Percentiles rank a stretch among this genome's conserved stretches.
These are phyloP conservation scores for Suillus hirtellus DNA, from an alignment of 768 basidiomycete genomes.

Conservation along the genomic window DNA sequence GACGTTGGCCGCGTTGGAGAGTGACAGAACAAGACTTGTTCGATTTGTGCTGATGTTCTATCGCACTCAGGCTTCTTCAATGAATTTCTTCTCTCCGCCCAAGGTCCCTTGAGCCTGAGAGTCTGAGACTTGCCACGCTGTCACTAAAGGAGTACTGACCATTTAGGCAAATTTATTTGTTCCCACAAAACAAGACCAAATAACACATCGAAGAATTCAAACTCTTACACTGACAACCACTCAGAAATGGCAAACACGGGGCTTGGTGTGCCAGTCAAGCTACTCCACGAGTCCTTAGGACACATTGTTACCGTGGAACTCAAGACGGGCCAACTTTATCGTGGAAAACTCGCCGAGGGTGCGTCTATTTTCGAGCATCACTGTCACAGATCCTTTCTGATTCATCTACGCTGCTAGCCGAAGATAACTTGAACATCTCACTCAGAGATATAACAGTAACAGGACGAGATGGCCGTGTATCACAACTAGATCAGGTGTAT, in stretches of 20 bases:
- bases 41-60: no score
- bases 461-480: constrained; percentile 95
- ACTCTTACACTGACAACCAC: constrained; percentile 18
- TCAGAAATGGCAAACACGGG: constrained; percentile 48
- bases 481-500: constrained; percentile 98
- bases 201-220: constrained; percentile 19
- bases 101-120: no score
- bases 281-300: constrained; percentile 94
- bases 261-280: constrained; percentile 93
- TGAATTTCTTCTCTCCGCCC: not conserved
- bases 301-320: constrained; percentile 98
- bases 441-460: constrained; percentile 97
- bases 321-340: constrained; percentile 95
- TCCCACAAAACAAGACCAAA: constrained; percentile 9
- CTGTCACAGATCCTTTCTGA: constrained; percentile 20
- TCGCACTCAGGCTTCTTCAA: no score
- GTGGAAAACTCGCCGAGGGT: constrained; percentile 98
- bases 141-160: not conserved
- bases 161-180: not conserved
- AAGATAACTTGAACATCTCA: constrained; percentile 97
- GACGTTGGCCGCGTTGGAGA: not conserved
- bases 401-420: constrained; percentile 56
- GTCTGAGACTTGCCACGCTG: not conserved
- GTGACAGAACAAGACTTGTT: not conserved
- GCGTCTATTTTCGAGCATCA: constrained; percentile 22